Evolutionary conservation across 495 filamentous ascomycete genomes (phyloP).

Genomic region (Penicillium arizonense): DNA sequence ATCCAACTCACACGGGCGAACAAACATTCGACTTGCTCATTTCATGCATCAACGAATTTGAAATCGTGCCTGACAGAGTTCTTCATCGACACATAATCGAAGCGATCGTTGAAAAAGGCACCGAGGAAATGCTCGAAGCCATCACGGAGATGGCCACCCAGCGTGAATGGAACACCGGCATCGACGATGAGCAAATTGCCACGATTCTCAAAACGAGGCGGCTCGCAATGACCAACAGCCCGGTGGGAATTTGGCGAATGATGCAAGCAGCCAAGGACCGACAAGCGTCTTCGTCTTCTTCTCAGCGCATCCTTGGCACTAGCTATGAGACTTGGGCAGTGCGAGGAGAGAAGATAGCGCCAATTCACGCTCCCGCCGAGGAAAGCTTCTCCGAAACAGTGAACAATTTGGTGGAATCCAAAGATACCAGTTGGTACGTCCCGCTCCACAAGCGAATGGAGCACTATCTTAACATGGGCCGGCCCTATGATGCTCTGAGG

Average conservation of each 20-base stretch:
- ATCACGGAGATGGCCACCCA: constrained; percentile 27
- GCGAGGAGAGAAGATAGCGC: constrained; percentile 8
- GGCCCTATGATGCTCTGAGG: constrained; percentile 26
- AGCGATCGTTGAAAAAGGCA: constrained; percentile 40
- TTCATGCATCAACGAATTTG: constrained; percentile 32
- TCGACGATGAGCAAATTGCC: constrained; percentile 29
- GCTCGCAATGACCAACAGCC: constrained; percentile 30
- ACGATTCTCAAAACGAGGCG: constrained; percentile 29
- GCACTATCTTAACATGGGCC: constrained; percentile 37
- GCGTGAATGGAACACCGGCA: constrained; percentile 31
- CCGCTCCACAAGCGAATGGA: constrained; percentile 37
- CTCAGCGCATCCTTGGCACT: constrained; percentile 37
- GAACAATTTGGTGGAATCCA: constrained; percentile 23
- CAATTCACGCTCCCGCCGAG: constrained; percentile 16
- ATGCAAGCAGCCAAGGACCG: constrained; percentile 38
- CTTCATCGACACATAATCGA: constrained; percentile 43
- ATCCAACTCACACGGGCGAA: constrained; percentile 31
- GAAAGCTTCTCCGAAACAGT: constrained; percentile 25
- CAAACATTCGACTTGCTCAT: constrained; percentile 37
- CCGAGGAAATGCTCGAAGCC: constrained; percentile 25
- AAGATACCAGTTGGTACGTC: constrained; percentile 31
- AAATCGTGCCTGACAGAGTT: constrained; percentile 37
- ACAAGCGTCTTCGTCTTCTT: constrained; percentile 29
- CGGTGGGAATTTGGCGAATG: constrained; percentile 45
- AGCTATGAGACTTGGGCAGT: constrained; percentile 12